Evolutionary conservation across 768 basidiomycete species (phyloP).

Genomic region (Rhodocollybia butyracea): DNA sequence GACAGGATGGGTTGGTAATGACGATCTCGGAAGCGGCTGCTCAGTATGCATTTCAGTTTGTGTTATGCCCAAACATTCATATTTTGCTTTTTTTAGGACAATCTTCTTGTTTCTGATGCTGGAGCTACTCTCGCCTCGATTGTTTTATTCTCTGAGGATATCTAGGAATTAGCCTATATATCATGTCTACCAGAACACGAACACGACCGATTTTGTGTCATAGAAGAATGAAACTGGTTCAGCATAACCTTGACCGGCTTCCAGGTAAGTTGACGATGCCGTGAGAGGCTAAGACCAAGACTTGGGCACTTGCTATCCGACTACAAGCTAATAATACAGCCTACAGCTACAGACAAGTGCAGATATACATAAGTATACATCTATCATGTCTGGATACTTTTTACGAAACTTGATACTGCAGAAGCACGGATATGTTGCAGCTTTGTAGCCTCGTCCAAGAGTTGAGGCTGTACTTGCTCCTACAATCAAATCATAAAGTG

Average conservation of each 20-base stretch:
- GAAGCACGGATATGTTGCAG: slow-evolving; percentile 63
- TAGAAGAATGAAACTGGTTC: too few species aligned
- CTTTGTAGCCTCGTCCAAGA: slow-evolving; percentile 56
- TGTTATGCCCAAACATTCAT: background rate
- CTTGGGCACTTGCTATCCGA: too few species aligned
- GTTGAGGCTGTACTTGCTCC: slow-evolving; percentile 40
- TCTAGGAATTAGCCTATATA: background rate
- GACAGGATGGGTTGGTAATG: too few species aligned
- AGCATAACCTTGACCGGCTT: too few species aligned
- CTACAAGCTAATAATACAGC: too few species aligned
- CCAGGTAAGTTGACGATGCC: too few species aligned
- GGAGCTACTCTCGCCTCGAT: slow-evolving; percentile 37
- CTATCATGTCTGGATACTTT: slow-evolving; percentile 42
- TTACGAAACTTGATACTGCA: slow-evolving; percentile 62
- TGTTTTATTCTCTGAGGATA: background rate
- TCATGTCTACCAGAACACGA: background rate
- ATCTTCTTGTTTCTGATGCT: slow-evolving; percentile 42
- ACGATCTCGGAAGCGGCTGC: slow-evolving; percentile 40
- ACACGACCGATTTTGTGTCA: too few species aligned
- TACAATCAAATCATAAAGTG: slow-evolving; percentile 23
- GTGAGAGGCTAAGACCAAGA: too few species aligned
- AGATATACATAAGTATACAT: slow-evolving; percentile 10
- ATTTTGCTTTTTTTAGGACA: slow-evolving; percentile 31
- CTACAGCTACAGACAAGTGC: background rate
- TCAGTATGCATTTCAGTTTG: slow-evolving; percentile 24